phyloP scores from a whole-genome alignment of 2,329 filamentous ascomycete species.

The Trichophaea hybrida region DNA sequence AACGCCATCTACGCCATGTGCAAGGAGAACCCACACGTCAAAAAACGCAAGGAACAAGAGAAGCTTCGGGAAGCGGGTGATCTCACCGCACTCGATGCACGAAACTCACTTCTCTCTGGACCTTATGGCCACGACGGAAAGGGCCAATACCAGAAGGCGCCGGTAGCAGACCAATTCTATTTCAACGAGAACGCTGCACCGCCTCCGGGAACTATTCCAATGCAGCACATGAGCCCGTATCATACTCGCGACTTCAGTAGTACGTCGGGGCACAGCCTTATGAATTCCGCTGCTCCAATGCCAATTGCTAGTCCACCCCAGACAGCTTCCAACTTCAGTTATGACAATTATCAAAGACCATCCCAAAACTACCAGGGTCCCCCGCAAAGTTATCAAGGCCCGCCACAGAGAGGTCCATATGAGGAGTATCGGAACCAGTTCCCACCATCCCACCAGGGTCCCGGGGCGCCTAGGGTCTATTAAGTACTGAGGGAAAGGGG shows the following conservation, averaged over 20 bases:
- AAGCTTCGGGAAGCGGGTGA: conserved; percentile 47
- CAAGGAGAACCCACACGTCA: conserved; percentile 80
- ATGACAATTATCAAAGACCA: neutral
- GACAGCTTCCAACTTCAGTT: neutral
- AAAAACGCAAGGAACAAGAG: conserved; percentile 79
- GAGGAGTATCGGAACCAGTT: neutral
- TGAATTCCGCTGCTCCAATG: neutral
- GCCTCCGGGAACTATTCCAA: neutral
- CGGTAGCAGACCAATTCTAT: conserved; percentile 18
- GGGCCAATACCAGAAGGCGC: conserved; percentile 25
- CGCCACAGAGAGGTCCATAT: neutral
- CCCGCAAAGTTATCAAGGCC: neutral
- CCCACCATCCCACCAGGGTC: neutral
- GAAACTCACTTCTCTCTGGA: conserved; percentile 70
- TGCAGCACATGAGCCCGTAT: neutral
- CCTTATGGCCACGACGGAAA: conserved; percentile 35
- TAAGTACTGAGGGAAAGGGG: no score
- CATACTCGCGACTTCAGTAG: neutral
- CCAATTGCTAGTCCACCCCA: neutral
- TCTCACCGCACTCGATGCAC: conserved; percentile 73
- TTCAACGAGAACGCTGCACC: neutral
- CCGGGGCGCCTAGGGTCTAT: neutral
- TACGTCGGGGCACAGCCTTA: neutral
- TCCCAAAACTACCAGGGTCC: neutral
- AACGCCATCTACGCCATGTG: conserved; percentile 73